These are phyloP conservation scores for Drechslerella dactyloides DNA, from an alignment of 2,329 filamentous ascomycete species.

Conservation along the genomic window DNA sequence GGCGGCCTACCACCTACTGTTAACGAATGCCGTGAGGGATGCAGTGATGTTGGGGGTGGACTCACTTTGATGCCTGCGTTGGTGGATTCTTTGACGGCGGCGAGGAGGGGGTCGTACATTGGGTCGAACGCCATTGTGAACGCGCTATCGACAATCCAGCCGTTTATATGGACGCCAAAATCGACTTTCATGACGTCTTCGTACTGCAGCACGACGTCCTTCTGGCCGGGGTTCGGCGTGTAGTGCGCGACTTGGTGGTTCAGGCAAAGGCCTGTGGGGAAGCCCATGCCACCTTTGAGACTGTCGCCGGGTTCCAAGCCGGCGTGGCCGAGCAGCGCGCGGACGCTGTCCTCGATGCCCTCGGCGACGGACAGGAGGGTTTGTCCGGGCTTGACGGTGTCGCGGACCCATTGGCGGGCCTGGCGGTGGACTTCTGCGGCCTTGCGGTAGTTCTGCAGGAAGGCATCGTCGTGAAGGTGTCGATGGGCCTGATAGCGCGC, in stretches of 20 bases:
- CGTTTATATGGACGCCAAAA: conserved; percentile 74
- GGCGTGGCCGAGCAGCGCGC: conserved; percentile 75
- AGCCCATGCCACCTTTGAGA: conserved; percentile 80
- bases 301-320: conserved; percentile 80
- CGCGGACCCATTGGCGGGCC: conserved; percentile 79
- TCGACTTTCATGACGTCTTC: conserved; percentile 75
- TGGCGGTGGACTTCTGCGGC: conserved; percentile 84
- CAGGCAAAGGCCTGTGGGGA: conserved; percentile 78
- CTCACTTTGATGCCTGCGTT: conserved; percentile 74
- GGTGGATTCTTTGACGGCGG: conserved; percentile 71
- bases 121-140: conserved; percentile 74
- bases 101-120: conserved; percentile 71
- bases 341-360: conserved; percentile 82
- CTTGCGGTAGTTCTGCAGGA: conserved; percentile 79
- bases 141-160: conserved; percentile 73
- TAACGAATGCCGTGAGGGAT: background rate
- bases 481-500: conserved; percentile 81
- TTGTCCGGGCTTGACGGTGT: conserved; percentile 74
- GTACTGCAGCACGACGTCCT: conserved; percentile 67
- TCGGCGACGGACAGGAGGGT: conserved; percentile 77
- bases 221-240: conserved; percentile 86
- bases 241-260: conserved; percentile 88
- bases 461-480: conserved; percentile 77
- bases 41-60: background rate
- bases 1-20: conserved; percentile 66